Conservation (phyloP, 176 grass and related monocot species). For the Phoenix roebelenii region DNA sequence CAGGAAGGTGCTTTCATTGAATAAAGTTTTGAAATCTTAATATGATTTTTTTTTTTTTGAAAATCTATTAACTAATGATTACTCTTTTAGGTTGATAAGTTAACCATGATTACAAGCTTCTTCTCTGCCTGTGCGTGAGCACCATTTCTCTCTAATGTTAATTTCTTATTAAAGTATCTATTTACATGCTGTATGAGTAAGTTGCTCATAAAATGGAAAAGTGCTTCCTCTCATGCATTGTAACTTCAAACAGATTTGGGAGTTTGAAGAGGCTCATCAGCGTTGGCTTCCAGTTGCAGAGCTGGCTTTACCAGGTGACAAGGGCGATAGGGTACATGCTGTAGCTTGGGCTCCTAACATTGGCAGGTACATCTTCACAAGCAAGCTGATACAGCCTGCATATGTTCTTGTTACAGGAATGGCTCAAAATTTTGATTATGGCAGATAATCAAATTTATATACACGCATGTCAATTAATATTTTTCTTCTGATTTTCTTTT, state of each 20-base stretch:
- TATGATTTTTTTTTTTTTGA: too few relatives aligned
- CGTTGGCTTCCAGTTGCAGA: slow-evolving; percentile 78
- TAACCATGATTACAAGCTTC: too few relatives aligned
- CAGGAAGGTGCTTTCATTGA: too few relatives aligned
- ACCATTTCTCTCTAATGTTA: too few relatives aligned
- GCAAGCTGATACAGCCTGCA: neutral
- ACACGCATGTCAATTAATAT: too few relatives aligned
- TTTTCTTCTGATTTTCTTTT: too few relatives aligned
- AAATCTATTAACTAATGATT: too few relatives aligned
- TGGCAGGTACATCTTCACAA: slow-evolving; percentile 46
- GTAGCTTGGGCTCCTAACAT: slow-evolving; percentile 94
- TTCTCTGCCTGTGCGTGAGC: too few relatives aligned
- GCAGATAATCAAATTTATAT: too few relatives aligned
- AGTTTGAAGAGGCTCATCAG: slow-evolving; percentile 85
- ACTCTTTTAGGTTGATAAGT: too few relatives aligned
- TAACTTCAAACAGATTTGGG: slow-evolving; percentile 62
- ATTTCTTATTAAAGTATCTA: neutral
- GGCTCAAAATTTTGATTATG: too few relatives aligned
- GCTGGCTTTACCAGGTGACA: slow-evolving; percentile 53
- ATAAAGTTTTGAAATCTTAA: too few relatives aligned
- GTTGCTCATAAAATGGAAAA: neutral
- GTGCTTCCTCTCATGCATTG: slow-evolving; percentile 16
- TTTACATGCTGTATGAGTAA: neutral
- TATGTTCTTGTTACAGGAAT: neutral
- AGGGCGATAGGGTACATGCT: slow-evolving; percentile 58